Evolutionary conservation across 352 stramenopile species (phyloP), one percentile per base, ranked within the genome.

Genomic region (Peronospora destructor): DNA sequence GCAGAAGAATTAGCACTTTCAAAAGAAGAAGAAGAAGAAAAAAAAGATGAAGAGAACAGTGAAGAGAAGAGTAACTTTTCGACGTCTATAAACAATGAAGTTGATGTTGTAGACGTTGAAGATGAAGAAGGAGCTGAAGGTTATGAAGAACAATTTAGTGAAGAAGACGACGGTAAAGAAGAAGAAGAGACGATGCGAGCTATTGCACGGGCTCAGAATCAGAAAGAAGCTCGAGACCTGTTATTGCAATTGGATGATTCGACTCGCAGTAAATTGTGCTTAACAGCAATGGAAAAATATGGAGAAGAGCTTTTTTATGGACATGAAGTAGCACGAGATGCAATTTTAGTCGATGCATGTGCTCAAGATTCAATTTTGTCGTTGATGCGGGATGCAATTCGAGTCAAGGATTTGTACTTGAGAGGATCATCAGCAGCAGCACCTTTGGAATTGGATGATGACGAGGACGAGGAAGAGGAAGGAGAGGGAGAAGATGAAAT

Each of bases 281-380:
- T 87, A 1, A 76, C 59, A 4, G 76, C 76, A 16, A 44, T 87
- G 42, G 66, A 84, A 45, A 87, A 87, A 30, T 85, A 85, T 42
- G 73, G 76, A 2, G 73, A 82, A 41, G 73, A 84, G 54, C 45
- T 85, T 16, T 84, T 87, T 43, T 71, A 71, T 7, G 71, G 71
- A 13, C 76, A 84, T 39, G 76, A 87, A 44, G 38, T 57, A 7
- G 68, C 69, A 4, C 73, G 76, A 26, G 76, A 87, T 37, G 71
- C 64, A 0, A 80, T 87, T 25, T 49, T 87, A 6, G 49, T 87
- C 7, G 76, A 84, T 37, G 76, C 76, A 0, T 87, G 73, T 47
- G 62, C 64, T 4, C 64, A 85, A 8, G 71, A 84, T 14, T 63
- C 68, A 14, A 73, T 85, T 19, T 53, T 87, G 28, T 68, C 56